Base-by-base conservation (phyloP, 202 grass and related monocot genomes). In the Musa balbisiana region DNA sequence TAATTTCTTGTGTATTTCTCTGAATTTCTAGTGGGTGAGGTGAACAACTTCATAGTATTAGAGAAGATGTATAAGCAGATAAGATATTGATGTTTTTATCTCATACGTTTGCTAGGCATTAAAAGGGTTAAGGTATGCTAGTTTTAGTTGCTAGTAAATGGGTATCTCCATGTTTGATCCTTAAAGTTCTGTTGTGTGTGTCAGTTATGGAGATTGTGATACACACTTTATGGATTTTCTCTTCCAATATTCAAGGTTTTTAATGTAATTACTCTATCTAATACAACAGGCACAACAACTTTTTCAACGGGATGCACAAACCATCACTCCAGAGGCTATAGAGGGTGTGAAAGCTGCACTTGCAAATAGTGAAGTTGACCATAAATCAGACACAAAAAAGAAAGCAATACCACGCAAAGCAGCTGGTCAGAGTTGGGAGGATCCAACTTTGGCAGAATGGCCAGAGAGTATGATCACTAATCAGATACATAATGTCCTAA, bases 321-420 rank as follows among this genome's bases (percentile, higher is more conserved):
- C 94, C 20, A 97, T 97, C 76, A 97, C 88, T 82, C 90, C 94
- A 8, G 90, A 97, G 89, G 94, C 94, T 51, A 76, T 97, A 83
- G 88, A 97, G 79, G 91, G 88, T 83, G 90, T 97, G 72, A 97
- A 97, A 87, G 94, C 94, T 51, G 88, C 94, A 58, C 79, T 98
- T 52, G 91, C 94, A 55, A 98, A 80, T 55, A 91, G 94, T 74
- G 94, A 93, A 53, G 94, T 89, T 69, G 88, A 91, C 76, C 88
- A 97, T 76, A 87, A 89, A 73, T 54, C 80, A 24, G 90, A 83
- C 68, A 84, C 79, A 53, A 93, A 85, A 72, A 98, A 93, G 90
- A 98, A 89, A 76, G 83, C 90, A 17, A 69, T 98, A 55, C 91
- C 88, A 10, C 94, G 91, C 13, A 92, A 87, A 67, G 91, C 94